Base-by-base conservation (phyloP, 2,329 filamentous ascomycete genomes). In the Fusarium buxicola region DNA sequence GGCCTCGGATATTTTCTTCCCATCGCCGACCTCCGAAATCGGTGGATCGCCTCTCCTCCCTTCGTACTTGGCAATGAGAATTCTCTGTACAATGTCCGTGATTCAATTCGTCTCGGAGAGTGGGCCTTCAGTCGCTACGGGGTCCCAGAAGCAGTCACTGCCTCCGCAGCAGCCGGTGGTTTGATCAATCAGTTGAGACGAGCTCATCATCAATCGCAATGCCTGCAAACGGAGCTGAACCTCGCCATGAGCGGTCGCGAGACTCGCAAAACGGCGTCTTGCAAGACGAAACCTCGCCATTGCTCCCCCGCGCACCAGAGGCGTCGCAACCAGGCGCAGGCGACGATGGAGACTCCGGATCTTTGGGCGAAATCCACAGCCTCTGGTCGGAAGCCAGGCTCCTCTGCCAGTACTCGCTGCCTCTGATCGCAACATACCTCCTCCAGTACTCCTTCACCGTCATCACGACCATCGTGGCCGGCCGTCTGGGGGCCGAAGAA, bases 371-470 rank as follows among this genome's bases (percentile, higher is more conserved):
- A 7, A 31, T 25, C 11, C 47, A 65, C 21, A 65, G 44, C 40
- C 28, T 65, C 11, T 54, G 50, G 61, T 41, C 52, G 3, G 67
- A 71, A 28, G 49, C 68, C 4, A 45, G 49, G 38, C 54, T 68
- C 4, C 48, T 71, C 16, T 60, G 55, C 30, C 46, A 45, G 12
- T 65, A 63, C 46, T 82, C 81, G 1, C 63, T 81, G 7, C 83
- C 83, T 8, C 72, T 85, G 24, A 80, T 83, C 49, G 73, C 80
- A 16, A 85, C 83, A 2, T 85, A 84, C 60, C 72, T 85, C 6
- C 75, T 86, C 13, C 82, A 85, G 61, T 85, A 85, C 68, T 82
- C 78, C n/a, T 83, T 82, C 62, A 82, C 75, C 41, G 72, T 85
- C 44, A 79, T 83, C 58, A 83, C 82, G 3, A 82, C 82, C 28